Percentiles rank a stretch among this genome's conserved stretches.
These are phyloP conservation scores for Cladosporium sp. DNA, from an alignment of 2,329 filamentous ascomycete species.

Conservation along the genomic window DNA sequence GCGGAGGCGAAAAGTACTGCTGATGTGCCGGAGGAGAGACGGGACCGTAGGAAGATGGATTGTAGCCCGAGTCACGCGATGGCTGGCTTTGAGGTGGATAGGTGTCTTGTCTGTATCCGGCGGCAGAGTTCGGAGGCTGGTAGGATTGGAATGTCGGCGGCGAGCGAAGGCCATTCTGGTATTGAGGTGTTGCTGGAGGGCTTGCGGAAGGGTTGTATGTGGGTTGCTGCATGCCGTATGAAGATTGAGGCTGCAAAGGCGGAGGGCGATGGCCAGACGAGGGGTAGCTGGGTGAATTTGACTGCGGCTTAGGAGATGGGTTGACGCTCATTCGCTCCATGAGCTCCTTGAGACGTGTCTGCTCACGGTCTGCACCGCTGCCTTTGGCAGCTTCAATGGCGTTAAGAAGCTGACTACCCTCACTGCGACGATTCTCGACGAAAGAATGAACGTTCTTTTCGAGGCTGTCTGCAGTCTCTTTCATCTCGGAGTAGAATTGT, in stretches of 20 bases:
- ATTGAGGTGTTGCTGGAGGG: constrained; percentile 44
- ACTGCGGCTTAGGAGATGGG: constrained; percentile 34
- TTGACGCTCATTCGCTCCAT: constrained; percentile 97
- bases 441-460: constrained; percentile 96
- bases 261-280: constrained; percentile 38
- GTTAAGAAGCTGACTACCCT: constrained; percentile 82
- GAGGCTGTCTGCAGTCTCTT: constrained; percentile 84
- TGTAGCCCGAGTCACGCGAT: constrained; percentile 33
- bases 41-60: constrained; percentile 44
- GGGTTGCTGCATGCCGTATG: constrained; percentile 40
- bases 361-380: constrained; percentile 71
- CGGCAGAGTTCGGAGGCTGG: constrained; percentile 8
- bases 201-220: constrained; percentile 50
- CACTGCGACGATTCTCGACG: constrained; percentile 86
- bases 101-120: constrained; percentile 5
- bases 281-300: constrained; percentile 35
- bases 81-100: constrained; percentile 12
- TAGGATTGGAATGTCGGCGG: neutral
- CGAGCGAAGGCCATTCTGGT: constrained; percentile 21
- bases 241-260: constrained; percentile 39
- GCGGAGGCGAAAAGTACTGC: constrained; percentile 48
- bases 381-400: constrained; percentile 80
- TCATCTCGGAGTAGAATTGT: constrained; percentile 93
- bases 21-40: constrained; percentile 56
- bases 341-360: constrained; percentile 76